A percentile compares a stretch with the other conserved stretches of the same genome.
phyloP scores from a whole-genome alignment of 176 grass and related monocot genomes.

The Oryza australiensis region DNA sequence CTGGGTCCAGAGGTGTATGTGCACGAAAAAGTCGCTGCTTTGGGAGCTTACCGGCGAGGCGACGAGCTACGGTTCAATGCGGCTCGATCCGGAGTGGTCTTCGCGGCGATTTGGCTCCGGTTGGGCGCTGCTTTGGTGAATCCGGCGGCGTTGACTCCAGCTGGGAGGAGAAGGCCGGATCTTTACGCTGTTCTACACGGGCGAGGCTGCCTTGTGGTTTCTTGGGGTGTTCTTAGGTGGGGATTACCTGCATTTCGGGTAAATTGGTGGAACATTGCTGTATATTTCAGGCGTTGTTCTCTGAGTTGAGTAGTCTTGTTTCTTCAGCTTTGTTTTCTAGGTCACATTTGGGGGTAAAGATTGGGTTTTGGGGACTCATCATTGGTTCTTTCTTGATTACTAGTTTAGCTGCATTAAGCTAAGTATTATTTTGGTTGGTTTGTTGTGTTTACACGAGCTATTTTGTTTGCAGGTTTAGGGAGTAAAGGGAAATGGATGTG shows the following conservation, averaged over 20 bases:
- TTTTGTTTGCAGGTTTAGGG: slow-evolving; percentile 34
- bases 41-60: slow-evolving; percentile 24
- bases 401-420: slow-evolving; percentile 23
- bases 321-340: neutral
- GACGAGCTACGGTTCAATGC: slow-evolving; percentile 31
- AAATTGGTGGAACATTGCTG: neutral
- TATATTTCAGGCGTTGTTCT: neutral
- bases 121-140: slow-evolving; percentile 29
- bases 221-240: slow-evolving; percentile 15
- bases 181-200: slow-evolving; percentile 33
- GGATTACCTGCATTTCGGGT: slow-evolving; percentile 33
- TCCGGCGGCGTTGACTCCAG: slow-evolving; percentile 33
- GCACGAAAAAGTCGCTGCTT: neutral
- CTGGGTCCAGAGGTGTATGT: neutral
- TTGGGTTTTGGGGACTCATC: slow-evolving; percentile 4
- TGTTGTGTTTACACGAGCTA: slow-evolving; percentile 36
- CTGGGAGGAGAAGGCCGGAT: slow-evolving; percentile 37
- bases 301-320: neutral
- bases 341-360: slow-evolving; percentile 31
- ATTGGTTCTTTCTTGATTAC: slow-evolving; percentile 11
- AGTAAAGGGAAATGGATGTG: slow-evolving; percentile 56
- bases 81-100: slow-evolving; percentile 43
- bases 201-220: slow-evolving; percentile 18
- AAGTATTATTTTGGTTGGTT: neutral
- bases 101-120: slow-evolving; percentile 29